A percentile compares a stretch with the other conserved stretches of the same genome.
phyloP scores from a whole-genome alignment of 164 flowering plant species.

The Aristolochia californica region DNA sequence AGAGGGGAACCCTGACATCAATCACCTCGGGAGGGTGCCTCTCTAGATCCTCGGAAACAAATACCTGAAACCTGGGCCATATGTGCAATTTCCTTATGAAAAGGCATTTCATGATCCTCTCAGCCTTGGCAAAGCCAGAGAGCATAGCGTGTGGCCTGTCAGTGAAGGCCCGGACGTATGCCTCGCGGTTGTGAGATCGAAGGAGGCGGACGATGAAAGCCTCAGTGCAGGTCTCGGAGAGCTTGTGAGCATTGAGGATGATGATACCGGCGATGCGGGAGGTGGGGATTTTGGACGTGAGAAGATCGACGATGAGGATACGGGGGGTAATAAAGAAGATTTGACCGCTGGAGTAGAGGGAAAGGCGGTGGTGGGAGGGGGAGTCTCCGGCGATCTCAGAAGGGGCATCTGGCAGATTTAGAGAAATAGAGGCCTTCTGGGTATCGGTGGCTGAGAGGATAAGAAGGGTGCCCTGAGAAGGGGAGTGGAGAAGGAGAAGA shows the following conservation, averaged over 20 bases:
- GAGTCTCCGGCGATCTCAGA: slow-evolving; percentile 78
- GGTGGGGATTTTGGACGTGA: slow-evolving; percentile 47
- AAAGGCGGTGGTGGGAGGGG: slow-evolving; percentile 41
- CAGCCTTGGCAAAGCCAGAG: slow-evolving; percentile 75
- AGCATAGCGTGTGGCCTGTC: slow-evolving; percentile 80
- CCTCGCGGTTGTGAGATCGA: slow-evolving; percentile 27
- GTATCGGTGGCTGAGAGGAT: slow-evolving; percentile 60
- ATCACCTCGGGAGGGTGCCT: slow-evolving; percentile 69
- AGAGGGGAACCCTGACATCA: slow-evolving; percentile 63
- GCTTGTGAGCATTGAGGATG: slow-evolving; percentile 54
- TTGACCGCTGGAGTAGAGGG: slow-evolving; percentile 63
- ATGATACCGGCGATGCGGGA: slow-evolving; percentile 48
- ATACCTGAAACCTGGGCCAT: slow-evolving; percentile 96
- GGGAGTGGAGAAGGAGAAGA: slow-evolving; percentile 63
- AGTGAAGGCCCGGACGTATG: slow-evolving; percentile 60
- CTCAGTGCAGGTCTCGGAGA: slow-evolving; percentile 80
- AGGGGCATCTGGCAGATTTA: slow-evolving; percentile 12
- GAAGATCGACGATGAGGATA: slow-evolving; percentile 79
- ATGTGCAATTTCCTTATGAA: slow-evolving; percentile 49
- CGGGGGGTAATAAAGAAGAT: slow-evolving; percentile 71
- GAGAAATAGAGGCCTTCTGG: slow-evolving; percentile 33
- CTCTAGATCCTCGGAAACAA: slow-evolving; percentile 86
- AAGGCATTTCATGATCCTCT: slow-evolving; percentile 65
- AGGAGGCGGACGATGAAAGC: slow-evolving; percentile 72
- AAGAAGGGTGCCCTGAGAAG: slow-evolving; percentile 63